Percentiles rank a stretch among this genome's conserved stretches.
Evolutionary conservation across 2,329 filamentous ascomycete genomes (phyloP).

Genomic region (Xylaria sp.): DNA sequence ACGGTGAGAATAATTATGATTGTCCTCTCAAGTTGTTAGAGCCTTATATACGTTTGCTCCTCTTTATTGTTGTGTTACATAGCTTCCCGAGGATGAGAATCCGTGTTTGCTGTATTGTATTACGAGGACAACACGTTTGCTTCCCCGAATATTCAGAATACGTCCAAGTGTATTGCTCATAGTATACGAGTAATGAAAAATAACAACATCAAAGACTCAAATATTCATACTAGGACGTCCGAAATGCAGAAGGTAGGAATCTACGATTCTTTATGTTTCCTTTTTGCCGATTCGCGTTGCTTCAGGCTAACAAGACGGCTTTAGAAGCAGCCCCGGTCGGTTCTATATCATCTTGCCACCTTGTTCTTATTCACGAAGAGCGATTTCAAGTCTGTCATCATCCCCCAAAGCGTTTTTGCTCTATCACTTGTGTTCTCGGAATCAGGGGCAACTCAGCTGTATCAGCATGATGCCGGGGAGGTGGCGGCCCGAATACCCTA

Average conservation of each 20-base stretch:
- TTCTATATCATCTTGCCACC: slow-evolving; percentile 20
- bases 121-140: background rate
- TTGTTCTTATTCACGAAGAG: slow-evolving; percentile 44
- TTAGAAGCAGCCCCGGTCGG: background rate
- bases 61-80: background rate
- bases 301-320: background rate
- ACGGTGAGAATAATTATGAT: background rate
- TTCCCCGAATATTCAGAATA: background rate
- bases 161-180: background rate
- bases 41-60: background rate
- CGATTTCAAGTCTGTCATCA: slow-evolving; percentile 49
- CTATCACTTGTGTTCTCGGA: background rate
- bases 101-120: background rate
- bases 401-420: slow-evolving; percentile 47
- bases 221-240: background rate
- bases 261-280: background rate
- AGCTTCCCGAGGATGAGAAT: background rate
- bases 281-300: background rate
- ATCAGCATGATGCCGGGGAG: background rate
- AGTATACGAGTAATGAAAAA: background rate
- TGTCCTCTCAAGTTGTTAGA: background rate
- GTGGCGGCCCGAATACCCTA: background rate
- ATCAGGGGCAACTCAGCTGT: background rate
- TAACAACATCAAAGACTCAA: background rate
- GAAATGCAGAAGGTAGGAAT: background rate